Conservation (phyloP, 2,329 filamentous ascomycete species). For the Hypomyces perniciosus region DNA sequence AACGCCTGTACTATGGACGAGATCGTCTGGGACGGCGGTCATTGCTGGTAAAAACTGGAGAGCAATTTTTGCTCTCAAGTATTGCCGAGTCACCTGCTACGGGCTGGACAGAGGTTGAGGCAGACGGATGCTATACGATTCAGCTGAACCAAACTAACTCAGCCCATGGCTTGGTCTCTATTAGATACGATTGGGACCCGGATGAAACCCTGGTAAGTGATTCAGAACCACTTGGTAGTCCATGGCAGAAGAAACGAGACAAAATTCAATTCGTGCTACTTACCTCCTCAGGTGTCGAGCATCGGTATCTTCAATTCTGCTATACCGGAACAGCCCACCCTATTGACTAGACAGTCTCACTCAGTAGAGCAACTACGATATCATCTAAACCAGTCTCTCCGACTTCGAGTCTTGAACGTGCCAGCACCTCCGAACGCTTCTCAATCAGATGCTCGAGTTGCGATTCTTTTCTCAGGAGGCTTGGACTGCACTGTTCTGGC, state of each 20-base stretch:
- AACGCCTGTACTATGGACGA: constrained; percentile 70
- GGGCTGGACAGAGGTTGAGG: constrained; percentile 74
- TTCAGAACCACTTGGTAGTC: background rate
- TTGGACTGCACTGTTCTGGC: constrained; percentile 89
- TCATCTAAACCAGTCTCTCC: constrained; percentile 56
- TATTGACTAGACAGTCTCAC: constrained; percentile 29
- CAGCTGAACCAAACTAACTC: constrained; percentile 37
- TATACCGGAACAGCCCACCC: constrained; percentile 30
- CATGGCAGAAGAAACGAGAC: background rate
- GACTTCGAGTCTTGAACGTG: constrained; percentile 58
- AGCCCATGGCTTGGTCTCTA: constrained; percentile 12
- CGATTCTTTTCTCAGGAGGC: constrained; percentile 87
- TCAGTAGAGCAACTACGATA: constrained; percentile 49
- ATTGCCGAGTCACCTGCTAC: constrained; percentile 49
- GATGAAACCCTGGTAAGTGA: constrained; percentile 42
- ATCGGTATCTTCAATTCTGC: constrained; percentile 48
- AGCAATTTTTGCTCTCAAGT: constrained; percentile 61
- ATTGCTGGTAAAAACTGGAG: constrained; percentile 54
- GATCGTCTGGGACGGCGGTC: constrained; percentile 86
- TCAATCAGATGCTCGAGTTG: constrained; percentile 49
- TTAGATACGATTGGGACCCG: constrained; percentile 26
- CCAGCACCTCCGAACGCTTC: constrained; percentile 46
- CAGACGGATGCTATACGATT: constrained; percentile 72
- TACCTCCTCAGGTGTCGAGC: constrained; percentile 44
- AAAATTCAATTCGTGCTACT: constrained; percentile 31